These are phyloP conservation scores for Penicillium glabrum DNA, from an alignment of 2,329 filamentous ascomycete genomes.

Conservation along the genomic window DNA sequence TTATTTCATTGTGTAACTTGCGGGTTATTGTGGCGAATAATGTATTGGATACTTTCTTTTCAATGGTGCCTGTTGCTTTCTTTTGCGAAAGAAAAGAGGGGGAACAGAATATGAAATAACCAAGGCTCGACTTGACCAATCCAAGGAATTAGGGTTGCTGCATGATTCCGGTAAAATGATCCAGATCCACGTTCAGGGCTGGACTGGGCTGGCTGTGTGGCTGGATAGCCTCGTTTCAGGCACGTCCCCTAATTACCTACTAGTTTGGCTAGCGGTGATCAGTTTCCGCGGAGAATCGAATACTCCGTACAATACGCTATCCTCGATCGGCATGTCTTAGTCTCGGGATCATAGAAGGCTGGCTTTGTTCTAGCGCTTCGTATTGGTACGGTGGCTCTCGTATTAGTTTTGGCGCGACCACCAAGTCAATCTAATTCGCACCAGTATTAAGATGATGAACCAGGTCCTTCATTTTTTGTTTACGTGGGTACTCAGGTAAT, in stretches of 20 bases:
- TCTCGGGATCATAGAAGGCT: not conserved
- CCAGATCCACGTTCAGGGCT: not conserved
- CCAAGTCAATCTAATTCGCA: not conserved
- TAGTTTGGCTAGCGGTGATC: not conserved
- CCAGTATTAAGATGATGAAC: too few relatives aligned
- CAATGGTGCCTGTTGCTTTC: too few relatives aligned
- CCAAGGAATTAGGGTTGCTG: not conserved
- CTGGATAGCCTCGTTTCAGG: not conserved
- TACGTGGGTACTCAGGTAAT: not conserved
- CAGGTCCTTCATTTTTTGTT: not conserved
- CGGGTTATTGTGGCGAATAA: too few relatives aligned
- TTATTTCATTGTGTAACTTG: too few relatives aligned
- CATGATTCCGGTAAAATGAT: not conserved
- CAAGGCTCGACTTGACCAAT: not conserved
- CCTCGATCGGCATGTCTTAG: not conserved
- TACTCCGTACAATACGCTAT: not conserved
- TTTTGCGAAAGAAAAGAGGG: not conserved
- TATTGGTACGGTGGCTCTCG: not conserved
- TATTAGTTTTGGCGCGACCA: not conserved
- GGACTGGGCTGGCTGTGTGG: not conserved
- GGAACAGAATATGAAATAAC: not conserved
- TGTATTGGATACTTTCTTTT: too few relatives aligned
- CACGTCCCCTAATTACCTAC: not conserved
- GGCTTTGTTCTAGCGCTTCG: not conserved
- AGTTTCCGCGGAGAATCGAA: not conserved